These are phyloP conservation scores for Ceratobasidium sp. DNA, from an alignment of 1,284 basidiomycete species.

Conservation along the genomic window DNA sequence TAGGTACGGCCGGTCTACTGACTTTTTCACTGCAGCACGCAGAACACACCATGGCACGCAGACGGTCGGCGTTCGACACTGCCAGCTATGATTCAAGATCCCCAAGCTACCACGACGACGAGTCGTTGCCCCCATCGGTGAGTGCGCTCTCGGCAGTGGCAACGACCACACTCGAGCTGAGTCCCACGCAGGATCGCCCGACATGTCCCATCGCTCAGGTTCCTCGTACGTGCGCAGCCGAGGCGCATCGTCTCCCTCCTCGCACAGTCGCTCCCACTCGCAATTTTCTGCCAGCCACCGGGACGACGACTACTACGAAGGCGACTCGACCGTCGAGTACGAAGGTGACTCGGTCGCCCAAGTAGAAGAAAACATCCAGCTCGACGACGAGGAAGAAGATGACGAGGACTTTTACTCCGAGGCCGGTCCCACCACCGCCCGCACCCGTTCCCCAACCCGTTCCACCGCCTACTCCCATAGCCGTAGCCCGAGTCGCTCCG, in stretches of 20 bases:
- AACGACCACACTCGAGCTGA: background rate
- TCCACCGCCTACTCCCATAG: slow-evolving; percentile 8
- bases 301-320: slow-evolving; percentile 24
- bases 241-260: background rate
- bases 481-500: background rate
- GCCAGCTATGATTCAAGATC: slow-evolving; percentile 23
- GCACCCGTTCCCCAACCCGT: slow-evolving; percentile 4
- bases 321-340: slow-evolving; percentile 30
- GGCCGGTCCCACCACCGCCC: slow-evolving; percentile 13
- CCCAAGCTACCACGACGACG: slow-evolving; percentile 16
- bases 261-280: slow-evolving; percentile 10
- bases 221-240: slow-evolving; percentile 8
- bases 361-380: slow-evolving; percentile 22
- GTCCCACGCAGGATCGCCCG: background rate
- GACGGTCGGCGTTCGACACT: slow-evolving; percentile 21
- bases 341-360: slow-evolving; percentile 35
- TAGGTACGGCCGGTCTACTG: slow-evolving; percentile 2
- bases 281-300: slow-evolving; percentile 5
- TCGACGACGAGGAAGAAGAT: slow-evolving; percentile 34
- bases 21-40: slow-evolving; percentile 1
- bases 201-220: slow-evolving; percentile 13
- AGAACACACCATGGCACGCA: slow-evolving; percentile 7
- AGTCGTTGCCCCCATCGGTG: slow-evolving; percentile 21
- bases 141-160: background rate
- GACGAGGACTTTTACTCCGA: slow-evolving; percentile 33